Conservation (phyloP, 306 rosid genomes). For the Medicago lupulina region DNA sequence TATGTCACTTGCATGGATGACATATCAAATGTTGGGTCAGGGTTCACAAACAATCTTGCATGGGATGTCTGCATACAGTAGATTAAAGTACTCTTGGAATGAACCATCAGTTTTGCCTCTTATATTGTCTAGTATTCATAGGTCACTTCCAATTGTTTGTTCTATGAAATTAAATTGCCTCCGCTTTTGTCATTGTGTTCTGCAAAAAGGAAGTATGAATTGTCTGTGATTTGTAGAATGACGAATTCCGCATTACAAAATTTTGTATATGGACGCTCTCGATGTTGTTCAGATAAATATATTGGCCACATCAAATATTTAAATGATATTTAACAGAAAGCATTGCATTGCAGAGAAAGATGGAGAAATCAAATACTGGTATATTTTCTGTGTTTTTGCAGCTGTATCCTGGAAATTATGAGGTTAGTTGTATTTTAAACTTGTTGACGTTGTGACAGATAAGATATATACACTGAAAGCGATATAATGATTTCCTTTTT, state of each 20-base stretch:
- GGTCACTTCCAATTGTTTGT: slow-evolving; percentile 15
- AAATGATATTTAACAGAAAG: slow-evolving; percentile 34
- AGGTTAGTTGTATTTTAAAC: slow-evolving; percentile 56
- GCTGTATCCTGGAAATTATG: slow-evolving; percentile 93
- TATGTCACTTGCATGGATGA: not conserved
- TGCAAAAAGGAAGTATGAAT: slow-evolving; percentile 27
- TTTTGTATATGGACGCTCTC: not conserved
- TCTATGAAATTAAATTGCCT: slow-evolving; percentile 5
- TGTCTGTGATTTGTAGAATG: slow-evolving; percentile 16
- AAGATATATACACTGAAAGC: not conserved
- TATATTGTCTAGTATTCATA: slow-evolving; percentile 10
- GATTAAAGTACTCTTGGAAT: slow-evolving; percentile 1
- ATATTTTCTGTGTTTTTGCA: slow-evolving; percentile 68
- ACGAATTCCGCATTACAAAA: not conserved
- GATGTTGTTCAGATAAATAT: not conserved
- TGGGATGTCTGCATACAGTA: not conserved
- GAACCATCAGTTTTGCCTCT: not conserved
- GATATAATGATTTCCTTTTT: slow-evolving; percentile 6
- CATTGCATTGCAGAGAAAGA: slow-evolving; percentile 69
- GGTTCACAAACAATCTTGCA: not conserved
- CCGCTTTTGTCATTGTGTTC: not conserved
- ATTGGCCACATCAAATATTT: not conserved
- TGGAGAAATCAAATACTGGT: slow-evolving; percentile 73
- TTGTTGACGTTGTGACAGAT: not conserved
- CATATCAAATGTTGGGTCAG: not conserved